Evolutionary conservation across 2,329 filamentous ascomycete species (phyloP).

Genomic region (Trichoderma sp.): DNA sequence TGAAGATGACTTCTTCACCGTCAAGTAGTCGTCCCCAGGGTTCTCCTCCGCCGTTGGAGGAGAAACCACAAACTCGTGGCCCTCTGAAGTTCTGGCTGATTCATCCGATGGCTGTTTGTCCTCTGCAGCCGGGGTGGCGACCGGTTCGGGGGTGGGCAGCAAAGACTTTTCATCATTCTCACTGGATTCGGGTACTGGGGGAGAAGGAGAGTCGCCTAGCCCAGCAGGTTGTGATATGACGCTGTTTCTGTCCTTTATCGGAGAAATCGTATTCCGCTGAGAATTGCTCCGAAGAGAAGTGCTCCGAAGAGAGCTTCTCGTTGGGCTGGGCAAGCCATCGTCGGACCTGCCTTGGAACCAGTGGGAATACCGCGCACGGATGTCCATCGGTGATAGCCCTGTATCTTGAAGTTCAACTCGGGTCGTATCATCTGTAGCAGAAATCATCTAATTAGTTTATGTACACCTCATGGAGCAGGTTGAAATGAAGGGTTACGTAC

Average conservation of each 20-base stretch:
- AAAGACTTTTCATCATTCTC: constrained; percentile 9
- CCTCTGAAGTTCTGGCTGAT: neutral
- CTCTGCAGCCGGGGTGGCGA: neutral
- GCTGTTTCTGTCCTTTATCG: neutral
- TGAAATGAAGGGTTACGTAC: constrained; percentile 33
- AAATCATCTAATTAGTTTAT: neutral
- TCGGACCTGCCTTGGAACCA: constrained; percentile 23
- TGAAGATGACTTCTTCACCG: constrained; percentile 27
- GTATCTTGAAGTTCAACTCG: constrained; percentile 46
- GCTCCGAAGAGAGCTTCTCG: constrained; percentile 6
- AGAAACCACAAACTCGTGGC: constrained; percentile 24
- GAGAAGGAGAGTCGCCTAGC: neutral
- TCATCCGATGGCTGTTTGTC: neutral
- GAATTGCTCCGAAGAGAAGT: neutral
- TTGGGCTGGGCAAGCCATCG: constrained; percentile 21
- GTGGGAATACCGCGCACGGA: constrained; percentile 37
- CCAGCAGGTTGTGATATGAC: constrained; percentile 2
- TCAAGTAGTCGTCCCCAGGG: constrained; percentile 30
- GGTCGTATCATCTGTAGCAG: constrained; percentile 36
- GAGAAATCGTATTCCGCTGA: neutral
- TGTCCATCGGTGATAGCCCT: constrained; percentile 38
- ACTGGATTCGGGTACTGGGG: neutral
- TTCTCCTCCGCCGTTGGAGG: constrained; percentile 31
- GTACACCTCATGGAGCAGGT: neutral
- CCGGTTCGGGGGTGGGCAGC: neutral